Conservation (phyloP, 345 rosid genomes). For the Boechera stricta region DNA sequence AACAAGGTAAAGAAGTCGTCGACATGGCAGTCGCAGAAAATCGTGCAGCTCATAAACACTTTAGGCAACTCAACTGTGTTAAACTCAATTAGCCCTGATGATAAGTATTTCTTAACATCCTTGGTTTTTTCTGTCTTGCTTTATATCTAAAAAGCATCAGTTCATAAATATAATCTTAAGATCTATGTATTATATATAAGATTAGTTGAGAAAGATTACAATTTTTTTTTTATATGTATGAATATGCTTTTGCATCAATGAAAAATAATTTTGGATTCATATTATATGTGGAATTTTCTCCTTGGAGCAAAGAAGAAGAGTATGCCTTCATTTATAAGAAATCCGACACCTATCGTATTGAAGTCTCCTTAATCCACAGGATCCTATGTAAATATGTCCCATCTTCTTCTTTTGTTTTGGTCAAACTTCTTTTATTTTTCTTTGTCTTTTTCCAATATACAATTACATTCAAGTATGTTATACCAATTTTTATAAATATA, state of each 20-base stretch:
- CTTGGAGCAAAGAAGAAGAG: constrained; percentile 10
- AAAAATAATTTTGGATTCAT: background rate
- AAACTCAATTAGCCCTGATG: constrained; percentile 27
- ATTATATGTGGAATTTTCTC: background rate
- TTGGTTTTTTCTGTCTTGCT: background rate
- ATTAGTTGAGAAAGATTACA: background rate
- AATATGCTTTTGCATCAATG: constrained; percentile 7
- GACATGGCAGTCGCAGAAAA: constrained; percentile 32
- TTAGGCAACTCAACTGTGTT: constrained; percentile 36
- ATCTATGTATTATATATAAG: background rate
- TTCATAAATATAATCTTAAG: background rate
- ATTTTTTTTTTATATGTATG: background rate
- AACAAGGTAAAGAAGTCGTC: constrained; percentile 20
- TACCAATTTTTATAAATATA: background rate
- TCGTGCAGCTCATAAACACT: constrained; percentile 43
- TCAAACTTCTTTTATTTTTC: too few species aligned
- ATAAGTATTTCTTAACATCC: constrained; percentile 20
- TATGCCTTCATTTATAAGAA: background rate
- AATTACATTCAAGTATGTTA: background rate
- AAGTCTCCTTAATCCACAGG: background rate
- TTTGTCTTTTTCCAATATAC: background rate
- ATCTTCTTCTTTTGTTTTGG: too few species aligned
- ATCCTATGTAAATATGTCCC: too few species aligned
- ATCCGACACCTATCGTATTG: background rate
- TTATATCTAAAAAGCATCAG: background rate